These are phyloP conservation scores for Dactylonectria estremocensis DNA, from an alignment of 2,329 filamentous ascomycete genomes.

Conservation along the genomic window DNA sequence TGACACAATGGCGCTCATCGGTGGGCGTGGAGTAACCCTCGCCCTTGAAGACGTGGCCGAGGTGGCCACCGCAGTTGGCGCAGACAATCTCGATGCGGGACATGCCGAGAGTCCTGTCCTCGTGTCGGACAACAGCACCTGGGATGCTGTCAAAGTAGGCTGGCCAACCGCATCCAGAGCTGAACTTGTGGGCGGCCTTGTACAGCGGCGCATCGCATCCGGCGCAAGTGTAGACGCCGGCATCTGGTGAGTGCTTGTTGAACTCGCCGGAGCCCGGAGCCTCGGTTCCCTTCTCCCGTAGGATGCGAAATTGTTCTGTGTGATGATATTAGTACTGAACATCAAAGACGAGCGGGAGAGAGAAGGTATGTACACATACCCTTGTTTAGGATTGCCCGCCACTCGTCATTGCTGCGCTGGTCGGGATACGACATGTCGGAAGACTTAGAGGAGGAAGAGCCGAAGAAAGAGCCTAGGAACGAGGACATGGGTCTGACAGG, in stretches of 20 bases:
- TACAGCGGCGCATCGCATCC: constrained; percentile 92
- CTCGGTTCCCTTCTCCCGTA: constrained; percentile 95
- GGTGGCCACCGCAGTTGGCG: constrained; percentile 91
- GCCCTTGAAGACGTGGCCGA: constrained; percentile 96
- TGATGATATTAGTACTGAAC: constrained; percentile 22
- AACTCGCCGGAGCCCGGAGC: constrained; percentile 84
- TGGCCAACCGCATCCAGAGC: constrained; percentile 96
- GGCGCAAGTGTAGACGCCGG: constrained; percentile 89
- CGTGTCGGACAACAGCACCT: constrained; percentile 87
- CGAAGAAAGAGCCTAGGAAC: constrained; percentile 83
- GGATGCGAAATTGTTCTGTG: constrained; percentile 93
- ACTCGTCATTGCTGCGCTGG: constrained; percentile 85
- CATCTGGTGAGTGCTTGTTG: constrained; percentile 84
- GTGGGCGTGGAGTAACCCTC: constrained; percentile 89
- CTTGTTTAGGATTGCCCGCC: constrained; percentile 85
- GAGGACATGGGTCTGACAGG: constrained; percentile 78
- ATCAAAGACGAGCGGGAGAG: neutral
- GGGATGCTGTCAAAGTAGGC: constrained; percentile 97
- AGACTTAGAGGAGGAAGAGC: constrained; percentile 71
- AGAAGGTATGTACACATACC: constrained; percentile 51
- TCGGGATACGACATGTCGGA: constrained; percentile 83
- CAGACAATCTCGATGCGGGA: constrained; percentile 93
- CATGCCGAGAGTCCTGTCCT: constrained; percentile 86
- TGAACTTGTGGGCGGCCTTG: constrained; percentile 95
- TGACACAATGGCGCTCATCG: constrained; percentile 97